Conservation (phyloP, 768 basidiomycete species). For the Boletus sensibilis region DNA sequence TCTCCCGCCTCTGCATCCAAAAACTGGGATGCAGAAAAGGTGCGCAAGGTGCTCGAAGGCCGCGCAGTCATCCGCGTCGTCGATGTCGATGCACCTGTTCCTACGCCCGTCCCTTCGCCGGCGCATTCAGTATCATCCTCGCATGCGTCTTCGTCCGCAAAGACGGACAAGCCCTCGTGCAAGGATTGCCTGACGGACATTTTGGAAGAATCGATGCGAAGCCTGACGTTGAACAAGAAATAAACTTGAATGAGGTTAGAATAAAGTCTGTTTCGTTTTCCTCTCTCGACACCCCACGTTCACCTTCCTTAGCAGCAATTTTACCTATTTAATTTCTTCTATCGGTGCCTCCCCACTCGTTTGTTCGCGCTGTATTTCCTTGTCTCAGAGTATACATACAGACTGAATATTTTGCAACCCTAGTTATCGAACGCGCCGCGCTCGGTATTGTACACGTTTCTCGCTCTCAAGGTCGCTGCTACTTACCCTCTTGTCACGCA, state of each 20-base stretch:
- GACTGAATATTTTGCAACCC: conserved; percentile 12
- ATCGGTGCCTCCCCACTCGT: conserved; percentile 20
- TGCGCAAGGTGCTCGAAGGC: conserved; percentile 77
- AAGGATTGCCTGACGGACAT: conserved; percentile 37
- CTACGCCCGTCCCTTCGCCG: neutral
- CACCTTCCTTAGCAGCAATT: neutral
- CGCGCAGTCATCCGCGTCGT: conserved; percentile 78
- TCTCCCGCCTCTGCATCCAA: conserved; percentile 26
- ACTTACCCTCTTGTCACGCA: conserved; percentile 14
- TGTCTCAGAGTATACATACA: conserved; percentile 2
- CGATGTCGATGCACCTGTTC: conserved; percentile 54
- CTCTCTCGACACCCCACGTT: neutral
- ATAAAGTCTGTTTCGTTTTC: neutral
- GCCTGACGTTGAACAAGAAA: conserved; percentile 60
- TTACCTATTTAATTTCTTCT: conserved; percentile 13
- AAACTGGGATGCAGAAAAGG: conserved; percentile 73
- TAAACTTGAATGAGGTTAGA: neutral
- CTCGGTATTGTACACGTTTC: neutral
- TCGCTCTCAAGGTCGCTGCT: neutral
- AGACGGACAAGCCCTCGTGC: conserved; percentile 21
- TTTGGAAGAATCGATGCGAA: conserved; percentile 69
- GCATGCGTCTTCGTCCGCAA: conserved; percentile 8
- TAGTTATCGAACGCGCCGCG: conserved; percentile 6
- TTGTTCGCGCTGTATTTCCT: neutral
- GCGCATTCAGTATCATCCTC: neutral